A percentile compares a stretch with the other conserved stretches of the same genome.
Evolutionary conservation across 2,329 filamentous ascomycete genomes (phyloP).

Genomic region (Didymosphaeria variabile): DNA sequence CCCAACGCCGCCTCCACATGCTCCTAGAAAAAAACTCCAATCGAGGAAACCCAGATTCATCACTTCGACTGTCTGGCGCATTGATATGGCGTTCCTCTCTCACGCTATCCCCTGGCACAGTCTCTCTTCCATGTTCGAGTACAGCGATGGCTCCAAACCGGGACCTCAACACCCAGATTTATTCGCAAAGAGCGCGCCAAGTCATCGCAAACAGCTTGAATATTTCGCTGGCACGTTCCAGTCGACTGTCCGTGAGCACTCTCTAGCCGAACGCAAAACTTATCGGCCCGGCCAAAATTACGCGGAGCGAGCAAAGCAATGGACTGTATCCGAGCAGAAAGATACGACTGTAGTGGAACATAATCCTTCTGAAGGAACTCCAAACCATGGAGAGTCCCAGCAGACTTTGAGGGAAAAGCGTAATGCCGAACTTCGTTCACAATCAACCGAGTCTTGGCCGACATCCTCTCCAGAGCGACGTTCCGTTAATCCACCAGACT

Average conservation of each 20-base stretch:
- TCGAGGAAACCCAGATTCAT: too few relatives aligned
- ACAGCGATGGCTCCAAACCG: neutral
- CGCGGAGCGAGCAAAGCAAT: neutral
- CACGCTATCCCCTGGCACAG: constrained; percentile 6
- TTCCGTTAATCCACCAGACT: neutral
- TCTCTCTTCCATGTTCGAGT: constrained; percentile 4
- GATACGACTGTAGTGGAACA: neutral
- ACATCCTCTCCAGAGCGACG: neutral
- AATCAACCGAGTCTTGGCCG: neutral
- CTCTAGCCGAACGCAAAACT: neutral
- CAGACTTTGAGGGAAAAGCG: neutral
- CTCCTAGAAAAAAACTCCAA: too few relatives aligned
- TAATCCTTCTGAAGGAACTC: neutral
- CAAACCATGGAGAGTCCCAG: neutral
- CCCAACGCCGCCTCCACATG: too few relatives aligned
- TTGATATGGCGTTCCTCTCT: constrained; percentile 6
- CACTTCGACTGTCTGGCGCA: too few relatives aligned
- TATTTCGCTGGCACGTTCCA: neutral
- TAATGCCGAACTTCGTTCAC: neutral
- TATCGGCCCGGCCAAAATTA: neutral
- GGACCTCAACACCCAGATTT: constrained; percentile 8
- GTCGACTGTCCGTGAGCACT: neutral
- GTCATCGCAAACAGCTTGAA: constrained; percentile 2
- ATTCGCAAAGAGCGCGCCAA: neutral
- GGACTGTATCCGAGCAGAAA: neutral